Base-by-base conservation (phyloP, 768 basidiomycete species). In the Hericium rajendrae region DNA sequence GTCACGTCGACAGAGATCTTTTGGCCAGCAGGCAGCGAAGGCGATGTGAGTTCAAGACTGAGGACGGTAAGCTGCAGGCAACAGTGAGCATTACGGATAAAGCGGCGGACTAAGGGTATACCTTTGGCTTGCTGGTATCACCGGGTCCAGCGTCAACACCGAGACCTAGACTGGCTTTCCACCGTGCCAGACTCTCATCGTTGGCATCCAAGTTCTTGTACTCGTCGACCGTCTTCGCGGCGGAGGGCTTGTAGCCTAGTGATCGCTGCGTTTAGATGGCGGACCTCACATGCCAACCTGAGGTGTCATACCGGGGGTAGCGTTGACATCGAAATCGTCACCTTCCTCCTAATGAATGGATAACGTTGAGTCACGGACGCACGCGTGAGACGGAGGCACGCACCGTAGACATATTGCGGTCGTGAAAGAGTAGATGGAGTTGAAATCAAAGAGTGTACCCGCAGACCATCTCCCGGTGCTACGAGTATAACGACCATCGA, bases 151-250 rank as follows among this genome's bases (percentile, higher is more conserved):
- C 75, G 28, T 80, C 84, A 38, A 82, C 78, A 53, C 80, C 78
- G 59, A 97, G 84, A 54, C 95, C 95, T 26, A 98, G 78, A 54
- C 86, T 92, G 40, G 91, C 91, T 70, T 98, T 98, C 95, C 95
- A 98, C 61, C 92, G 85, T 37, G 87, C 85, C 65, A 98, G 79
- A 70, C 90, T 92, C 72, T 97, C 94, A 69, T 97, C 94, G 60
- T 88, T 78, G 32, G 87, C 85, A 72, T 97, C 94, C 48, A 95
- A 81, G 40, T 84, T 73, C 24, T 90, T 87, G 48, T 91, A 90
- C 69, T 94, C 91, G 24, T 90, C 91, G 12, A 87, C 73, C 48
- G 79, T 77, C 75, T 90, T 90, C 37, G 77, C 80, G 57, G 78
- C 83, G 38, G 74, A 68, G 39, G 80, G 81, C 71, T 86, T 91